Evolutionary conservation across 441 rosid species (phyloP), one percentile per base, ranked within the genome.

Genomic region (Monsonia emarginata): DNA sequence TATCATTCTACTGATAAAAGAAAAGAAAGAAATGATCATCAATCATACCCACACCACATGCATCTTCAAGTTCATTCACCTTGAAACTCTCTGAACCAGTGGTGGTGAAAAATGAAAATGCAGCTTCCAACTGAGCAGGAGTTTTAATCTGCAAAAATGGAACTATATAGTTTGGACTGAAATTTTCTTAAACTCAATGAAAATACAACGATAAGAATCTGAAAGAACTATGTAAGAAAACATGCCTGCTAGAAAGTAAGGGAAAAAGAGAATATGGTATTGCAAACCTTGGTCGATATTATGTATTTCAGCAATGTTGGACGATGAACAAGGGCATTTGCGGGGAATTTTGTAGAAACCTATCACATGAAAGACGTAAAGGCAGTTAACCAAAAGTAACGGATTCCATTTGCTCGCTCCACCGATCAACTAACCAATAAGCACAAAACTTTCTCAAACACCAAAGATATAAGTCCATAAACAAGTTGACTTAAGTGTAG

Each of bases 281-380:
- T 21, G 7, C 68, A 7, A 61, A 91, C 97, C 94, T 89, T 83
- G 4, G 85, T 75, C 32, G 88, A 78, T 52, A 84, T 84, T 21
- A 94, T 76, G 69, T 85, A 85, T 56, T 68, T 65, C 11, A 91
- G 85, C 80, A 94, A 75, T 57, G 79, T 76, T 54, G 96, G 89
- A 24, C 99, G 90, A 80, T 94, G 99, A 30, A 80, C 80, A 32
- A 88, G 86, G 10, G 96, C 94, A 80, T 84, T 89, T 3, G 90
- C 75, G 0, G 91, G 96, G 78, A 72, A 85, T 79, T 85, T 86
- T 11, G 97, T 86, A 64, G 99, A 87, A 61, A 91, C 98, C 98
- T 94, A 70, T 42, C 18, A 66, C 30, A 25, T 10, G 14, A 52
- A 52, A 21, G 8, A 52, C 2, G 8, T 8, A 21, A 21, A 52